Base-by-base conservation (phyloP, 2,329 filamentous ascomycete species). In the Trichoderma citrinoviride region DNA sequence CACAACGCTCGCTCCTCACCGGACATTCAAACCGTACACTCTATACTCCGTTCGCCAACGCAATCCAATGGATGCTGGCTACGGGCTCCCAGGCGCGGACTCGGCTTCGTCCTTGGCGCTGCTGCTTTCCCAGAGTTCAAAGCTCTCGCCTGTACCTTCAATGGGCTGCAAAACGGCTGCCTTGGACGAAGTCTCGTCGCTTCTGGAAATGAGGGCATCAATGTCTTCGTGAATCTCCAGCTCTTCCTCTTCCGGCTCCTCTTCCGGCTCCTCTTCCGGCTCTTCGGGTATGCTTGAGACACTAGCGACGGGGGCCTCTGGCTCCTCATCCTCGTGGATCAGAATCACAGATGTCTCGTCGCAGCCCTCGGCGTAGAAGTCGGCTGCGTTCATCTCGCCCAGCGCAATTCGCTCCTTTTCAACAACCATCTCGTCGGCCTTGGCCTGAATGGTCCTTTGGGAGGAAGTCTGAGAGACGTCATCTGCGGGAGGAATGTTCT, bases 401-500 rank as follows among this genome's bases (percentile, higher is more conserved):
- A 93, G 79, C 0, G 90, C 88, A 5, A 82, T 79, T 25, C 90
- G 85, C 71, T 85, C 79, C 75, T 88, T 85, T 71, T 90, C 87
- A 25, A 89, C 80, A 19, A 85, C 74, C 81, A 88, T 88, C 65
- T 82, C 80, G 56, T 87, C 84, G 2, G 72, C 71, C 23, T 72
- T 72, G 23, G 65, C 65, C 12, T 71, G 72, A 14, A 72, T 68
- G 23, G 70, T 68, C 8, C 74, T 69, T n/a, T 77, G 74, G 25
- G 75, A 68, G 17, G 79, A 79, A 0, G 85, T 87, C 72, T 90
- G 84, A 29, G 85, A 86, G 44, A 90, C 76, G 52, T 90, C 87
- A 63, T 86, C 85, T 3, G 79, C 75, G 2, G 94, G 94, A 5
- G 94, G 91, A 19, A 97, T 87, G 73, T 99, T 99, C 80, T 99